A percentile compares a stretch with the other conserved stretches of the same genome.
Conservation (phyloP, 2,329 filamentous ascomycete genomes). For the Curvularia hawaiiensis region DNA sequence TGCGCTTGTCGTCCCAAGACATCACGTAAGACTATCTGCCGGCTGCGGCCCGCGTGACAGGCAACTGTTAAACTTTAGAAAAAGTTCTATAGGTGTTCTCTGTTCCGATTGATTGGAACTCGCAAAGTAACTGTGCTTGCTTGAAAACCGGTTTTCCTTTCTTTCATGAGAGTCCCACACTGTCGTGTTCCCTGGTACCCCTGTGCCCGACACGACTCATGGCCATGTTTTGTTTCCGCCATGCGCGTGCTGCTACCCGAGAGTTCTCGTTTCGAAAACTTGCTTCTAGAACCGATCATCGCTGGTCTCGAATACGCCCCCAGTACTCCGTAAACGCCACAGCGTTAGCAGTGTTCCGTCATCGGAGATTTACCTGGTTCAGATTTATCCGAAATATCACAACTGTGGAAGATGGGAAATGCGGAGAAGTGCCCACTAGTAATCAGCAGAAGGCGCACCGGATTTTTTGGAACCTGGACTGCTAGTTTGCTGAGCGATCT, state of each 20-base stretch:
- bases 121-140: background rate
- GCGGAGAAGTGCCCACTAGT: background rate
- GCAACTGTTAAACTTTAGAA: background rate
- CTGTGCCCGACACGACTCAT: background rate
- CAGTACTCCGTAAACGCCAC: background rate
- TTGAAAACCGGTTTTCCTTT: background rate
- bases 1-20: background rate
- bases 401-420: background rate
- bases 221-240: background rate
- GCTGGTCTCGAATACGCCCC: background rate
- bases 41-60: background rate
- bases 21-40: background rate
- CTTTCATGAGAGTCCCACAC: background rate
- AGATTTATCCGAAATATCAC: background rate
- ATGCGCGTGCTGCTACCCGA: background rate
- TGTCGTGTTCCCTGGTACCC: background rate
- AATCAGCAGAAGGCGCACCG: background rate
- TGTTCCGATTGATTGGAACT: too few relatives aligned
- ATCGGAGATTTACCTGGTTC: background rate
- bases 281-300: background rate
- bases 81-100: background rate
- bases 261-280: background rate
- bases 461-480: background rate
- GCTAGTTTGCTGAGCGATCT: background rate
- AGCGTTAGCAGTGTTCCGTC: background rate